phyloP scores from a whole-genome alignment of 345 rosid species.

The Microcos paniculata region DNA sequence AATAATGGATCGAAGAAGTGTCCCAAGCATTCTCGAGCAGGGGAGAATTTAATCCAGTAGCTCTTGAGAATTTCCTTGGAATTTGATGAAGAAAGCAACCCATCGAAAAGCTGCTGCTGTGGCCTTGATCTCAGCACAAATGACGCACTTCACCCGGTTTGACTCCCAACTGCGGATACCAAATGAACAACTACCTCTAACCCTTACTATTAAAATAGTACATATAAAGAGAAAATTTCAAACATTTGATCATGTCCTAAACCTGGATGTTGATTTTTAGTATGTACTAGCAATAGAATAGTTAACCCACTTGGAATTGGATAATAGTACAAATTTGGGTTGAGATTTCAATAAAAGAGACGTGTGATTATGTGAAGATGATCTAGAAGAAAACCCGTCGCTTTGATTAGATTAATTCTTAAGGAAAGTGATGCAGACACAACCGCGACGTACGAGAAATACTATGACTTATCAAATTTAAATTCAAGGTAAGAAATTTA shows the following conservation, averaged over 20 bases:
- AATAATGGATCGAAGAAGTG: not conserved
- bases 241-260: constrained; percentile 1
- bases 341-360: not conserved
- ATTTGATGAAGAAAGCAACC: constrained; percentile 13
- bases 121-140: constrained; percentile 2
- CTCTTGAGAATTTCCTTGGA: not conserved
- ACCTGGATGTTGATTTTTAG: not conserved
- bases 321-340: not conserved
- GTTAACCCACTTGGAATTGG: no score
- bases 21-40: not conserved
- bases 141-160: not conserved
- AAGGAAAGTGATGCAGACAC: not conserved
- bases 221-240: not conserved
- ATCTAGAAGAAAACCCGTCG: not conserved
- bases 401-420: not conserved
- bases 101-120: not conserved
- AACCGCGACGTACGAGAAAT: not conserved
- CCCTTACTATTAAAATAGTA: no score
- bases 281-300: not conserved
- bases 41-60: not conserved
- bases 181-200: not conserved
- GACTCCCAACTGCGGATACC: not conserved
- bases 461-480: not conserved
- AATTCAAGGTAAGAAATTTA: no score
- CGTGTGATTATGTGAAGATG: not conserved